These are phyloP conservation scores for Pilasporangium apinafurcum DNA, from an alignment of 352 stramenopile genomes.

Conservation along the genomic window DNA sequence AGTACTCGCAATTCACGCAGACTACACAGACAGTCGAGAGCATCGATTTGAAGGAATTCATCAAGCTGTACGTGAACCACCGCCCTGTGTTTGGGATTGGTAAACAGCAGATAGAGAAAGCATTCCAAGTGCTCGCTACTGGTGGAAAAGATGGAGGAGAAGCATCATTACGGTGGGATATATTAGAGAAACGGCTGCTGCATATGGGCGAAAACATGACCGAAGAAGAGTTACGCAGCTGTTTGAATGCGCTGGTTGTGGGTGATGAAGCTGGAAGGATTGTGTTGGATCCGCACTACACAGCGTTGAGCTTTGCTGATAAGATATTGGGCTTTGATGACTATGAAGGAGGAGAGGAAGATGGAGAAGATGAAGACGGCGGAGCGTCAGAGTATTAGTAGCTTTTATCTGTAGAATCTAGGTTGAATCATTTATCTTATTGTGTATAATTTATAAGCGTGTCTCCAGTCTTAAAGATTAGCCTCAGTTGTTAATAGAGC, in stretches of 20 bases:
- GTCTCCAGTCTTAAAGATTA: too few relatives aligned
- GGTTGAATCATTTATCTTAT: too few relatives aligned
- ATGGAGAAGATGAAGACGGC: background rate
- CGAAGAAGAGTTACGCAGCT: slow-evolving; percentile 77
- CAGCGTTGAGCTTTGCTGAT: slow-evolving; percentile 64
- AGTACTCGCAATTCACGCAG: slow-evolving; percentile 75
- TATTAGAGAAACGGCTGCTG: slow-evolving; percentile 55
- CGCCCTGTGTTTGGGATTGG: slow-evolving; percentile 83
- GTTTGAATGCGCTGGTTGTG: slow-evolving; percentile 61
- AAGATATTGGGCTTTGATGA: slow-evolving; percentile 89
- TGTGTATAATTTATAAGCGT: too few relatives aligned
- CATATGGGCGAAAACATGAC: slow-evolving; percentile 74
- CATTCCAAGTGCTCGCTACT: slow-evolving; percentile 49
- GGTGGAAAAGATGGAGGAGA: slow-evolving; percentile 1
- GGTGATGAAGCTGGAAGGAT: slow-evolving; percentile 14
- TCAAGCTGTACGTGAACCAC: slow-evolving; percentile 93
- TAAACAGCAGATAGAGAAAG: slow-evolving; percentile 71
- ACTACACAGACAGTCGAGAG: slow-evolving; percentile 62
- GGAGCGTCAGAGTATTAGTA: background rate
- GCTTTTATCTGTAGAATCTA: too few relatives aligned
- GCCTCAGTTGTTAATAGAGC: too few relatives aligned
- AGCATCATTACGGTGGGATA: slow-evolving; percentile 46
- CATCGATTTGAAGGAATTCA: slow-evolving; percentile 67
- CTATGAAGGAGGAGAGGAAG: slow-evolving; percentile 34
- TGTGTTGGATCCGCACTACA: slow-evolving; percentile 42